These are phyloP conservation scores for Pisolithus tinctorius DNA, from an alignment of 768 basidiomycete genomes.

Conservation along the genomic window DNA sequence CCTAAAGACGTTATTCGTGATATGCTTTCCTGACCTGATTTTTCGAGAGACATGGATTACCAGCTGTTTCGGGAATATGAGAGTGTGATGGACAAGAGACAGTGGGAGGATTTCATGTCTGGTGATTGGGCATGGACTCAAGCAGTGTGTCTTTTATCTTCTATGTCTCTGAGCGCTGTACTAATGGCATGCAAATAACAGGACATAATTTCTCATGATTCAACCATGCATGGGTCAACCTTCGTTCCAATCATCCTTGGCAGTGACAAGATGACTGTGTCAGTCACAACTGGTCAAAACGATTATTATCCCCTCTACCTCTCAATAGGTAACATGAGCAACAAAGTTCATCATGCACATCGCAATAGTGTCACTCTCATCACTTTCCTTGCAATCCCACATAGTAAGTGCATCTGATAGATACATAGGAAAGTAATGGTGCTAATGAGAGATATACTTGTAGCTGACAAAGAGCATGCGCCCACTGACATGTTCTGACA, in stretches of 20 bases:
- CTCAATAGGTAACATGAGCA: conserved; percentile 12
- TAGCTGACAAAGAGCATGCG: conserved; percentile 5
- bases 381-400: conserved; percentile 25
- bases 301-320: conserved; percentile 15
- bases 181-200: conserved; percentile 1
- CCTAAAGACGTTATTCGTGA: conserved; percentile 10
- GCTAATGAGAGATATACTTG: neutral
- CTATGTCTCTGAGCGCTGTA: no score
- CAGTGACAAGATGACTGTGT: conserved; percentile 13
- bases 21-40: conserved; percentile 17
- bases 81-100: no score
- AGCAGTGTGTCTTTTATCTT: neutral
- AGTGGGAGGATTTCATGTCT: no score
- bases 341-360: conserved; percentile 7
- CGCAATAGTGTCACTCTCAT: conserved; percentile 3
- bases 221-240: conserved; percentile 4
- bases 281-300: conserved; percentile 10
- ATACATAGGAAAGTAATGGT: neutral
- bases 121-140: conserved; percentile 9
- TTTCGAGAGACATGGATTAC: conserved; percentile 14
- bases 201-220: conserved; percentile 11
- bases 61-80: conserved; percentile 4
- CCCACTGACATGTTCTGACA: conserved; percentile 12
- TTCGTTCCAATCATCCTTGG: conserved; percentile 12
- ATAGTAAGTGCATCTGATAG: conserved; percentile 16